Percentiles rank a stretch among this genome's conserved stretches.
phyloP scores from a whole-genome alignment of 2,329 filamentous ascomycete species.

The Aspergillus spinulosporus region DNA sequence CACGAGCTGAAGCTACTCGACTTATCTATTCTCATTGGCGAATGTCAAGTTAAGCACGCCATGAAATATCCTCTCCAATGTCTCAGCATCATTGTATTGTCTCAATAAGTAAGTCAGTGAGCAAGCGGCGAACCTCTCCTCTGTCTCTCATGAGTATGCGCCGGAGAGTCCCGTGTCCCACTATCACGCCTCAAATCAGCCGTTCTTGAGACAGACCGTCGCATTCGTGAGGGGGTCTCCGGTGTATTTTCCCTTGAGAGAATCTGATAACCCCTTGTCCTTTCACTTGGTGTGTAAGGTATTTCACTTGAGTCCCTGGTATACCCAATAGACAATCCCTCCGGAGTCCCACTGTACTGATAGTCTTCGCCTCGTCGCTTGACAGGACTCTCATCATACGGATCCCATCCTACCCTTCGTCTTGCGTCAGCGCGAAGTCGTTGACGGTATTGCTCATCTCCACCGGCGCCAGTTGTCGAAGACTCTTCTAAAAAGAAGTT shows the following conservation, averaged over 20 bases:
- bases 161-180: constrained; percentile 26
- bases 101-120: constrained; percentile 26
- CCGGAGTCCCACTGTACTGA: constrained; percentile 46
- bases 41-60: too few relatives aligned
- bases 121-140: constrained; percentile 39
- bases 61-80: not conserved
- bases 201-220: constrained; percentile 27
- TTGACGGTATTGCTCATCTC: constrained; percentile 61
- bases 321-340: constrained; percentile 27
- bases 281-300: constrained; percentile 31
- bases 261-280: constrained; percentile 29
- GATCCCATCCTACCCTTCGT: constrained; percentile 67
- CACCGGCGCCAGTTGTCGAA: constrained; percentile 65
- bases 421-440: constrained; percentile 61
- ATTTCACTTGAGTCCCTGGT: constrained; percentile 26
- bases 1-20: too few relatives aligned
- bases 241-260: constrained; percentile 37
- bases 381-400: constrained; percentile 69
- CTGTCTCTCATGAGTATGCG: constrained; percentile 20
- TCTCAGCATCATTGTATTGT: constrained; percentile 20
- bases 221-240: constrained; percentile 26
- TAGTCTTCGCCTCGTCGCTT: constrained; percentile 68
- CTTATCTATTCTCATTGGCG: too few relatives aligned
- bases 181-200: constrained; percentile 23
- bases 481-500: constrained; percentile 80